Conservation (phyloP, 2,329 filamentous ascomycete genomes). For the Penicillium sp. region DNA sequence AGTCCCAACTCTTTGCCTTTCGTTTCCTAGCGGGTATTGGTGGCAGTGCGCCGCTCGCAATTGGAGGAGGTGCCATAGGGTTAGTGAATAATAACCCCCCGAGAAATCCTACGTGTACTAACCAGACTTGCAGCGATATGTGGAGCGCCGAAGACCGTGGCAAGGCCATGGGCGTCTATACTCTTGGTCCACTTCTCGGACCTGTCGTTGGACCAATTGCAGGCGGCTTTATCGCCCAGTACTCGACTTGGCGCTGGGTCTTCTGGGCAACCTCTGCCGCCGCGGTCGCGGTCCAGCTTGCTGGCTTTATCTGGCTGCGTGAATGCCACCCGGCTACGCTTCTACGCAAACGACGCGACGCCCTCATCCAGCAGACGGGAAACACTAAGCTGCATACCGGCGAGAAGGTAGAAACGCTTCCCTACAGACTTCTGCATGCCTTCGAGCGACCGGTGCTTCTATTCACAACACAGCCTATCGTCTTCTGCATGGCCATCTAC, state of each 20-base stretch:
- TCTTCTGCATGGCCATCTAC: constrained; percentile 54
- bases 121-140: constrained; percentile 24
- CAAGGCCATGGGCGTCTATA: constrained; percentile 58
- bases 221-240: constrained; percentile 59
- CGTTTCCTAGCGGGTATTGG: constrained; percentile 45
- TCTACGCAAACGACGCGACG: constrained; percentile 49
- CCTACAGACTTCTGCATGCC: constrained; percentile 16
- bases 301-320: constrained; percentile 57
- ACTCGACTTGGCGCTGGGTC: constrained; percentile 66
- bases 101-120: neutral
- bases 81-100: neutral
- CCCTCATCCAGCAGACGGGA: constrained; percentile 12
- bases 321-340: constrained; percentile 66
- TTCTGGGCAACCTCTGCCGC: constrained; percentile 64
- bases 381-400: constrained; percentile 17
- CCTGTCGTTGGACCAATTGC: constrained; percentile 62
- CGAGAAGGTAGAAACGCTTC: constrained; percentile 27
- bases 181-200: constrained; percentile 58
- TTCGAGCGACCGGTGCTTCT: constrained; percentile 50
- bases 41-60: constrained; percentile 3
- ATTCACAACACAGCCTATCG: constrained; percentile 55
- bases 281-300: constrained; percentile 56
- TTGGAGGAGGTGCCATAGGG: neutral
- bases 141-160: constrained; percentile 55
- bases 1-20: constrained; percentile 52